Conservation (phyloP, 176 grass and related monocot genomes). For the Hyparrhenia diplandra region DNA sequence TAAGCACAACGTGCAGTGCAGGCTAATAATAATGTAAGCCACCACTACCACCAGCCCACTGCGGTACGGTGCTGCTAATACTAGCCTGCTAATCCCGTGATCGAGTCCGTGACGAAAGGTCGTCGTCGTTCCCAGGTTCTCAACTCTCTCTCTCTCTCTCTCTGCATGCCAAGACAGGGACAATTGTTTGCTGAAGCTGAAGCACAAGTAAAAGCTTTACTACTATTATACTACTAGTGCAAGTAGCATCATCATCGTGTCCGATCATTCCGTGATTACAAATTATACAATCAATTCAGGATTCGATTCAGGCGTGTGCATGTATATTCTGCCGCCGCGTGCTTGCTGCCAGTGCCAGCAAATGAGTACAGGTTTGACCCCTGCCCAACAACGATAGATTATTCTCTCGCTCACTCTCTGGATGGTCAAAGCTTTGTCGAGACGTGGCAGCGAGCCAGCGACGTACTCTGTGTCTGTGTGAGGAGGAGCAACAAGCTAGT, state of each 20-base stretch:
- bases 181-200: neutral
- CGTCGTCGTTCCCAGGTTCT: neutral
- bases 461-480: neutral
- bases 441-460: constrained; percentile 39
- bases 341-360: neutral
- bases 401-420: too few relatives aligned
- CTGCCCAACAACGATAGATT: neutral
- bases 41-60: neutral
- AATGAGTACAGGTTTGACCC: constrained; percentile 33
- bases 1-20: neutral
- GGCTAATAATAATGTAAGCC: neutral
- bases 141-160: too few relatives aligned
- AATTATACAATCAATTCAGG: neutral
- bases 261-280: neutral
- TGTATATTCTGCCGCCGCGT: neutral
- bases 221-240: neutral
- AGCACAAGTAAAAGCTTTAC: neutral
- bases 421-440: constrained; percentile 41
- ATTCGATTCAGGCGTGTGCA: neutral
- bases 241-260: neutral
- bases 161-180: neutral
- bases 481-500: too few relatives aligned
- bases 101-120: neutral
- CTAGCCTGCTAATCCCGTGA: neutral
- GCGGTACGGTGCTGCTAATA: neutral